Base-by-base conservation (phyloP, 2,329 filamentous ascomycete species). In the Xylaria sp. region DNA sequence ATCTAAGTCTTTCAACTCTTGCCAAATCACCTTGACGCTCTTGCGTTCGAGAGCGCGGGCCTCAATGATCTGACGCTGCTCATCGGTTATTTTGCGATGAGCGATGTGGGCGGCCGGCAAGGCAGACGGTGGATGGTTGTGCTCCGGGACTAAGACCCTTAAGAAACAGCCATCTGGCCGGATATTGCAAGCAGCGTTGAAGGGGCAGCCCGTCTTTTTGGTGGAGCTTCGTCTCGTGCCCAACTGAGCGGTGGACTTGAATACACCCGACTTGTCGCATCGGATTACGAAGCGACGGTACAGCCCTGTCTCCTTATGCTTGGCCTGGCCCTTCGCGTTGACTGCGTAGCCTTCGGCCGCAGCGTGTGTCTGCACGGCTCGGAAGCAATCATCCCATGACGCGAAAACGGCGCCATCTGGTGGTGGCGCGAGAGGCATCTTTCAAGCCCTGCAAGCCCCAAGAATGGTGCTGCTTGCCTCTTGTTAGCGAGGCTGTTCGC, bases 171-270 rank as follows among this genome's bases (percentile, higher is more conserved):
- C 71, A 28, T 72, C 67, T 28, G 68, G 58, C 14, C 68, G 67
- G 33, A 70, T 61, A 47, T 69, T 72, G 28, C 63, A 64, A 45
- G 67, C 66, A 42, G 66, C 68, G 17, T 67, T 65, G 60, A 72
- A 72, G 28, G 69, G 71, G 51, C 71, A 72, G 54, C 68, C 70
- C 23, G 71, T 72, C 57, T 72, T 72, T 63, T 72, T 72, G 57
- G 59, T 70, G 6, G 67, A 65, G 12, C 63, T 67, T 40, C 68
- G 69, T 17, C 69, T 67, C 25, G 65, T 43, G 19, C 68, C 68
- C n/a, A 70, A 60, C 35, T 65, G 65, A 11, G 69, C 69, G 40
- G 68, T 64, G 1, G 70, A 71, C 33, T 70, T 67, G 57, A 72
- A 72, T 35, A 54, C 65, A 0, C 71, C 71, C 1, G 69, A 72